These are phyloP conservation scores for Blastobotrys malaysiensis DNA, from an alignment of 1,139 yeast species.

Conservation along the genomic window DNA sequence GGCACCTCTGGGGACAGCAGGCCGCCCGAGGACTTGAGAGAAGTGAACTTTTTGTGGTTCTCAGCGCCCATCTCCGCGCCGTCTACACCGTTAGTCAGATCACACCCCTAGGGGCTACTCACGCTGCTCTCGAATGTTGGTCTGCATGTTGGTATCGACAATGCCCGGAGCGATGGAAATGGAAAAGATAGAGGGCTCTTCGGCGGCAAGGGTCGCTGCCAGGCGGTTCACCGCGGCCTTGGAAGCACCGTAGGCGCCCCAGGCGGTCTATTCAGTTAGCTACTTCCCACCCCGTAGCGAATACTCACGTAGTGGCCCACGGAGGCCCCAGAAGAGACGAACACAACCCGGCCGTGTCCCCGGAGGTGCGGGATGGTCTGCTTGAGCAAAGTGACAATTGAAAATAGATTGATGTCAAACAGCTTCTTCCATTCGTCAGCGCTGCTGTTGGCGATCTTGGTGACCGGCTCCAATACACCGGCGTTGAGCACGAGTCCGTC, in stretches of 20 bases:
- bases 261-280: constrained; percentile 43
- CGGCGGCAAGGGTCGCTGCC: constrained; percentile 58
- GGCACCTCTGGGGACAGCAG: constrained; percentile 66
- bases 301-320: constrained; percentile 42
- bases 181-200: constrained; percentile 54
- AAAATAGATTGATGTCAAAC: constrained; percentile 74
- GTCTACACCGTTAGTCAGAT: constrained; percentile 30
- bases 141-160: constrained; percentile 85
- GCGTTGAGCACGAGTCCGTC: constrained; percentile 81
- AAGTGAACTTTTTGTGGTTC: constrained; percentile 52
- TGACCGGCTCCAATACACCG: constrained; percentile 80
- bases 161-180: constrained; percentile 89
- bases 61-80: constrained; percentile 53
- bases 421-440: constrained; percentile 55
- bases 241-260: constrained; percentile 89
- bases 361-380: constrained; percentile 53
- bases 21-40: constrained; percentile 49
- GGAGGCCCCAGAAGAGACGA: constrained; percentile 86
- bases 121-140: constrained; percentile 55
- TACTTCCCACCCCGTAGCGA: not conserved
- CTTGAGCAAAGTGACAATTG: constrained; percentile 57
- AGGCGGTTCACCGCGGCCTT: constrained; percentile 86
- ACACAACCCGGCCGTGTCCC: constrained; percentile 56
- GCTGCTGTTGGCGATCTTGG: constrained; percentile 45
- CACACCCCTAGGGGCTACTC: constrained; percentile 14